phyloP scores from a whole-genome alignment of 306 rosid genomes.

The Pyrus bretschneideri region DNA sequence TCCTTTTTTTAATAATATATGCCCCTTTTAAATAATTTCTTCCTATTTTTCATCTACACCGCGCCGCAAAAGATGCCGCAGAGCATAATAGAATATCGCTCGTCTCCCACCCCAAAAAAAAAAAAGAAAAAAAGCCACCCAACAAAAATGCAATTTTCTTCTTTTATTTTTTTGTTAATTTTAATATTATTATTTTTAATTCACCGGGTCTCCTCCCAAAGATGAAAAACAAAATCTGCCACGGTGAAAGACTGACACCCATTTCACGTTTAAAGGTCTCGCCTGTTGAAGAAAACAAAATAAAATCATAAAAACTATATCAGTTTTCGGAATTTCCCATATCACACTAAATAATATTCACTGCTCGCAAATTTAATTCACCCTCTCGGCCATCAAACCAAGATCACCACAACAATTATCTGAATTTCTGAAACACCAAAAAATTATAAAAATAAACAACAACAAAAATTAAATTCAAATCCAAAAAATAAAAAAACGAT shows the following conservation, averaged over 20 bases:
- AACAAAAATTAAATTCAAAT: not conserved
- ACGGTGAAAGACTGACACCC: slow-evolving; percentile 26
- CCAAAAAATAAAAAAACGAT: not conserved
- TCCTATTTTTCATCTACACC: not conserved
- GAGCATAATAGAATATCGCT: no score
- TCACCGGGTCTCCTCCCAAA: not conserved
- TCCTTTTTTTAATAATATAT: no score
- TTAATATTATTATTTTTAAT: not conserved
- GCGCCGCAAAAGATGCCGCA: no score
- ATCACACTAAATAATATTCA: not conserved
- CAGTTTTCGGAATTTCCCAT: slow-evolving; percentile 26
- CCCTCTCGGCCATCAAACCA: slow-evolving; percentile 16
- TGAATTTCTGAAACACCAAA: not conserved
- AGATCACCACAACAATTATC: not conserved
- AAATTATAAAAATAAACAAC: not conserved
- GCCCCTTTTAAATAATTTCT: not conserved
- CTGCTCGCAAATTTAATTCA: not conserved
- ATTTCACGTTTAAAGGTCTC: slow-evolving; percentile 21
- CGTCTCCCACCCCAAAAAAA: no score
- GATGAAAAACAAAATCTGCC: slow-evolving; percentile 12
- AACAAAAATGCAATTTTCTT: not conserved
- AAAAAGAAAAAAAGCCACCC: not conserved
- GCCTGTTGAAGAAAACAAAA: slow-evolving; percentile 33
- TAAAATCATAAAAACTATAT: slow-evolving; percentile 23
- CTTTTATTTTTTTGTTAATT: not conserved